Base-by-base conservation (phyloP, 2,329 filamentous ascomycete species). In the Aureobasidium mangrovei region DNA sequence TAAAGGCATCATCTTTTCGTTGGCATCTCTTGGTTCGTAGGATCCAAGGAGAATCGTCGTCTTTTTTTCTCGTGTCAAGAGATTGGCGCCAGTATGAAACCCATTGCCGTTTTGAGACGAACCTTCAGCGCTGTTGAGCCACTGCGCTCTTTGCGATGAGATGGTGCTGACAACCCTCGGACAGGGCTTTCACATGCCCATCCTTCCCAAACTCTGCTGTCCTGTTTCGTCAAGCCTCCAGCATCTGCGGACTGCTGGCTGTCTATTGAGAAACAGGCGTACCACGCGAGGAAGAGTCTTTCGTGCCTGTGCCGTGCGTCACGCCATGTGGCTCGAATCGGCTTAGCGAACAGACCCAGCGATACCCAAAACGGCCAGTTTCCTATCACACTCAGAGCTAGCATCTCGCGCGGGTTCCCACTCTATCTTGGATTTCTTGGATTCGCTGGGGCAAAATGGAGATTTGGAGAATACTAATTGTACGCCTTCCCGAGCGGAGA, bases 401-500 rank as follows among this genome's bases (percentile, higher is more conserved):
- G 40, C 32, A 38, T 7, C 33, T 27, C 29, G 24, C 31, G 40
- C 32, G 31, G 29, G 48, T 52, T 52, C 43, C 48, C 48, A 43
- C 48, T 44, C 36, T 31, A 43, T 52, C 40, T 52, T 52, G 39
- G 40, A 52, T 52, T 35, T 43, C 38, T 43, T 43, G 48, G 40
- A 38, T 10, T 7, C 26, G 39, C 38, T 52, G 39, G 28, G 28
- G 29, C 39, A 41, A 31, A 26, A 41, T 36, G 48, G 29, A 43
- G 10, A 5, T 24, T 52, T 38, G 31, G 40, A 52, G 40, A 52
- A 42, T 43, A 35, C 29, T 43, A 43, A 35, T 52, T 27, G 27
- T 42, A 32, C 51, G 28, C 12, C 41, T 36, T 54, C 31, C 52
- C 52, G 52, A 48, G 52, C 36, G 52, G 52, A 54, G 52, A 54